A percentile compares a stretch with the other conserved stretches of the same genome.
phyloP scores from a whole-genome alignment of 2,329 filamentous ascomycete species.

The Neurospora sp. region DNA sequence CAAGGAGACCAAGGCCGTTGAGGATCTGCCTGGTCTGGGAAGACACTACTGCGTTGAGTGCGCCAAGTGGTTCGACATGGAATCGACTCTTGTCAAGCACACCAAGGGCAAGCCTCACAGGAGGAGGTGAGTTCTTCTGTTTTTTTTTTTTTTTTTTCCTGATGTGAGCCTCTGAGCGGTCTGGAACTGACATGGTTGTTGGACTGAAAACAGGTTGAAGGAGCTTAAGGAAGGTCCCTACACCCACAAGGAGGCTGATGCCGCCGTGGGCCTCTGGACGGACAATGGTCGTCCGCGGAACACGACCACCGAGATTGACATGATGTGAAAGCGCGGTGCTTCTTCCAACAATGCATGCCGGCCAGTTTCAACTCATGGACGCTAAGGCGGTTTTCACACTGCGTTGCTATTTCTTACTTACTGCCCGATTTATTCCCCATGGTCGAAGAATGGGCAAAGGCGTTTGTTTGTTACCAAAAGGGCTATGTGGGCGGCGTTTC shows the following conservation, averaged over 20 bases:
- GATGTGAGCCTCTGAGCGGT: not conserved
- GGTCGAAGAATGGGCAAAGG: not conserved
- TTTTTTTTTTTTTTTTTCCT: not conserved
- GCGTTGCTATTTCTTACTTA: not conserved
- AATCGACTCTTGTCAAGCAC: slow-evolving; percentile 65
- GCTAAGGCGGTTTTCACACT: not conserved
- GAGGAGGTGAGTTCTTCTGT: slow-evolving; percentile 50
- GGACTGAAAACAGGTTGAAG: slow-evolving; percentile 51
- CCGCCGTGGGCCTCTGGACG: slow-evolving; percentile 60
- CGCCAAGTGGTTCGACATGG: slow-evolving; percentile 91
- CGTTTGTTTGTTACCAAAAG: not conserved
- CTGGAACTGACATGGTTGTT: slow-evolving; percentile 12
- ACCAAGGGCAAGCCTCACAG: slow-evolving; percentile 86
- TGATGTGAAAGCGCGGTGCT: not conserved
- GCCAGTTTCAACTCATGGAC: not conserved
- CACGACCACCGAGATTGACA: not conserved
- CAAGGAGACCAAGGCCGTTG: slow-evolving; percentile 66
- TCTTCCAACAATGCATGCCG: not conserved
- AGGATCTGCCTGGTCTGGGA: slow-evolving; percentile 83
- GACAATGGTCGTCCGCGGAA: slow-evolving; percentile 45
- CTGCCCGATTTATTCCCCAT: not conserved
- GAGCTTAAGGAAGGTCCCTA: slow-evolving; percentile 77
- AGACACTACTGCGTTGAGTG: slow-evolving; percentile 85
- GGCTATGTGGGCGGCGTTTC: not conserved
- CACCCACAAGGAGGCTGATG: slow-evolving; percentile 76